A percentile compares a stretch with the other conserved stretches of the same genome.
These are phyloP conservation scores for Aspergillus calidoustus DNA, from an alignment of 2,329 filamentous ascomycete species.

Conservation along the genomic window DNA sequence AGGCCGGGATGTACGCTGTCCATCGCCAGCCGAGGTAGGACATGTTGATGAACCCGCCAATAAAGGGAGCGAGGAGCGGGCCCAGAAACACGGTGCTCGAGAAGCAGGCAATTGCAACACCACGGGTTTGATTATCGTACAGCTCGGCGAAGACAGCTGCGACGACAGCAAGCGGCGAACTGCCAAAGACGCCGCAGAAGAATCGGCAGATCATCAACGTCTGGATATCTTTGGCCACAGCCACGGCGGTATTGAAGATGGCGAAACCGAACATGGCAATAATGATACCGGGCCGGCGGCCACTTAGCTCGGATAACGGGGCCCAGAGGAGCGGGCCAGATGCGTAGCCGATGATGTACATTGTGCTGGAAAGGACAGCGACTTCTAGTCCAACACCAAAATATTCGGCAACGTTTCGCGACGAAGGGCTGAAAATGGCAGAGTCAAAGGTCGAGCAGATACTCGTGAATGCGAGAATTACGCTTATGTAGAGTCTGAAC, in stretches of 20 bases:
- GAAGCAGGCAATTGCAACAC: slow-evolving; percentile 52
- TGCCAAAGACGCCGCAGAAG: slow-evolving; percentile 51
- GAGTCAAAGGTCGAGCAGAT: slow-evolving; percentile 29
- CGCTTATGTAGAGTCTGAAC: slow-evolving; percentile 47
- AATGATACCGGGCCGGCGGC: slow-evolving; percentile 56
- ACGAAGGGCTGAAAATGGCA: slow-evolving; percentile 71
- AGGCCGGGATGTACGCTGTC: slow-evolving; percentile 53
- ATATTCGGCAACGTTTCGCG: slow-evolving; percentile 53
- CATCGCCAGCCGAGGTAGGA: slow-evolving; percentile 54
- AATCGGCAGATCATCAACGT: slow-evolving; percentile 47
- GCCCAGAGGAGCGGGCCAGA: slow-evolving; percentile 54
- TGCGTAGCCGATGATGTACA: slow-evolving; percentile 56
- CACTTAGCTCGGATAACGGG: slow-evolving; percentile 63
- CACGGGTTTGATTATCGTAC: slow-evolving; percentile 48
- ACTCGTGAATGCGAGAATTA: background rate
- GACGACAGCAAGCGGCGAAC: slow-evolving; percentile 46
- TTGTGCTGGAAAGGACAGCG: slow-evolving; percentile 47
- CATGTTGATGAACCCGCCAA: slow-evolving; percentile 54
- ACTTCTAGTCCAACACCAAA: slow-evolving; percentile 50
- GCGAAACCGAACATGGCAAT: slow-evolving; percentile 46
- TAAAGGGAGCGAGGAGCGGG: slow-evolving; percentile 54
- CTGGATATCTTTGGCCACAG: slow-evolving; percentile 42
- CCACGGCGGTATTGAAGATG: slow-evolving; percentile 51
- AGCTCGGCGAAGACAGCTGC: slow-evolving; percentile 52
- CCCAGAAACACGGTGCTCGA: slow-evolving; percentile 58